A percentile compares a stretch with the other conserved stretches of the same genome.
Conservation (phyloP, 805 yeast species). For the Candida qinlingensis region DNA sequence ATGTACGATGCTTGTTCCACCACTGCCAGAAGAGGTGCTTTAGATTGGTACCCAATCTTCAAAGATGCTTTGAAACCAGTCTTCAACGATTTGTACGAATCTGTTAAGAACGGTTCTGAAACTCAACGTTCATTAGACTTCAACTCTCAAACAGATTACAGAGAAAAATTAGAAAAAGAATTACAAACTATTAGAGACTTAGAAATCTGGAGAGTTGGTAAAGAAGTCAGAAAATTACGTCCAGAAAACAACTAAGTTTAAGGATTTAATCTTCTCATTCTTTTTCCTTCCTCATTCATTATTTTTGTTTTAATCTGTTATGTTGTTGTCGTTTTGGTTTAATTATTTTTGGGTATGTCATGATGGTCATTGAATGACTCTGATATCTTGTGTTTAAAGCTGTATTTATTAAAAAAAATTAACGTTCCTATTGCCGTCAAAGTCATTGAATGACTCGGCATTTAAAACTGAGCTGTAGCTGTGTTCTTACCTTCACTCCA, state of each 20-base stretch:
- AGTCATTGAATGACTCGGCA: slow-evolving; percentile 22
- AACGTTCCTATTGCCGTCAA: slow-evolving; percentile 14
- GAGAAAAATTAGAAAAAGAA: slow-evolving; percentile 93
- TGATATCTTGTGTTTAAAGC: slow-evolving; percentile 9
- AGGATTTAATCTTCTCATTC: neutral
- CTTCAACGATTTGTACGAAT: slow-evolving; percentile 90
- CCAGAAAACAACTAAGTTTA: slow-evolving; percentile 87
- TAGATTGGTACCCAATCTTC: slow-evolving; percentile 99
- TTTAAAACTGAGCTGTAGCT: slow-evolving; percentile 22
- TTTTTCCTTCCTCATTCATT: neutral
- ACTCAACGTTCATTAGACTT: slow-evolving; percentile 97
- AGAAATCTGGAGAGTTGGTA: slow-evolving; percentile 99
- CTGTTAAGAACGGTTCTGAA: slow-evolving; percentile 94
- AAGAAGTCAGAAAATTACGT: slow-evolving; percentile 99
- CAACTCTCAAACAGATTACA: slow-evolving; percentile 98
- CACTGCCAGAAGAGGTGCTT: slow-evolving; percentile 99
- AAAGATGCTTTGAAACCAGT: slow-evolving; percentile 98
- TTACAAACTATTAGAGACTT: slow-evolving; percentile 88
- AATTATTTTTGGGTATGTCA: slow-evolving; percentile 16
- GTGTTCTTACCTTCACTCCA: neutral
- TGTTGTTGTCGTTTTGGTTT: slow-evolving; percentile 10
- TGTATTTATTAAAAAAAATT: slow-evolving; percentile 11
- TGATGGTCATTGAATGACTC: slow-evolving; percentile 28
- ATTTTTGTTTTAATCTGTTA: slow-evolving; percentile 4
- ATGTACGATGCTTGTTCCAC: slow-evolving; percentile 99